phyloP scores from a whole-genome alignment of 352 stramenopile genomes.

The Globisporangium megalacanthum region DNA sequence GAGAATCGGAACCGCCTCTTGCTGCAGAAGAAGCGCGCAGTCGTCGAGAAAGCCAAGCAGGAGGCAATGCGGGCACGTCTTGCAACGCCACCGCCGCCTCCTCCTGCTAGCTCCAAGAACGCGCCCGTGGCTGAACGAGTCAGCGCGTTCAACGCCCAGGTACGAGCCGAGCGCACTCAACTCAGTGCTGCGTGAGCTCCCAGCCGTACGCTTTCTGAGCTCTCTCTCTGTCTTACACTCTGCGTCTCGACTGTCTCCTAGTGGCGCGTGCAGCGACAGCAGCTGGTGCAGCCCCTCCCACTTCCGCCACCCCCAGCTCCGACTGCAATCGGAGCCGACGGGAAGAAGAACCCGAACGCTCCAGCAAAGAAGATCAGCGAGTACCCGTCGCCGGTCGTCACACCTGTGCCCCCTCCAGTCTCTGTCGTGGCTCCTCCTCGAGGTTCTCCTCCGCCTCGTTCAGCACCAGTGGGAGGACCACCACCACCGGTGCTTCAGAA shows the following conservation, averaged over 20 bases:
- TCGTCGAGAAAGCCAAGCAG: conserved; percentile 19
- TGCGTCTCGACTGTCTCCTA: conserved; percentile 6
- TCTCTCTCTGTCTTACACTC: neutral
- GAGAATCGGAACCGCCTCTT: conserved; percentile 15
- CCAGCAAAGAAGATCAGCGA: neutral
- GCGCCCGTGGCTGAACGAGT: conserved; percentile 25
- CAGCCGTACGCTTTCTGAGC: neutral
- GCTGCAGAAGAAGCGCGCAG: conserved; percentile 18
- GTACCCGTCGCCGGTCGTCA: conserved; percentile 14
- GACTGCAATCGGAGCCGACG: conserved; percentile 8
- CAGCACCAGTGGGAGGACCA: neutral
- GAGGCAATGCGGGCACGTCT: conserved; percentile 3
- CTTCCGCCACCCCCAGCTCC: conserved; percentile 10
- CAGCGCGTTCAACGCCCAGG: conserved; percentile 56
- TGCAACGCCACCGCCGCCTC: neutral
- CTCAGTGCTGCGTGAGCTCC: neutral
- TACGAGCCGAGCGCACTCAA: conserved; percentile 4
- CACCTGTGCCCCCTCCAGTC: neutral
- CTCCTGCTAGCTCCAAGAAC: conserved; percentile 1
- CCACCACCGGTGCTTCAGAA: neutral
- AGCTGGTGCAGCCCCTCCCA: conserved; percentile 23
- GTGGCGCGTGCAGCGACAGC: conserved; percentile 40
- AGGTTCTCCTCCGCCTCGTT: neutral
- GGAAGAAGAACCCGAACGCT: neutral
- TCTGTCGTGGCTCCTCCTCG: neutral